Evolutionary conservation across 2,329 filamentous ascomycete species (phyloP).

Genomic region (Fusarium pininemorale): DNA sequence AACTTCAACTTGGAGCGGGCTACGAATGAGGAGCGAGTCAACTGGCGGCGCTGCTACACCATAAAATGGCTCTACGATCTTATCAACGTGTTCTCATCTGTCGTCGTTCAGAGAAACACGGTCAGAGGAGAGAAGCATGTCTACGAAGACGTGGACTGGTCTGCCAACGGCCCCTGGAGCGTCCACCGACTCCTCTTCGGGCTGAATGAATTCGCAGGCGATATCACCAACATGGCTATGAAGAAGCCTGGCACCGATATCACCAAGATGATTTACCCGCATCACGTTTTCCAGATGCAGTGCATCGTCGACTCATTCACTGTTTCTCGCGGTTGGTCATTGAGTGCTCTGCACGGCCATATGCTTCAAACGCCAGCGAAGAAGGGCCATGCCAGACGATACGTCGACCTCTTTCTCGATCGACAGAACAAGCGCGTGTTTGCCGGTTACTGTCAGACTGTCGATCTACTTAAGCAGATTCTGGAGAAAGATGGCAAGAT

Average conservation of each 20-base stretch:
- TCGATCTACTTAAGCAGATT: not conserved
- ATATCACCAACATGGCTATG: slow-evolving; percentile 56
- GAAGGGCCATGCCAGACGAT: slow-evolving; percentile 49
- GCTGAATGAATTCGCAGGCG: slow-evolving; percentile 56
- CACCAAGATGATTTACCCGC: slow-evolving; percentile 53
- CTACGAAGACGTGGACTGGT: not conserved
- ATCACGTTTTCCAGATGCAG: slow-evolving; percentile 60
- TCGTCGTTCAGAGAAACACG: not conserved
- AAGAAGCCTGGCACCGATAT: slow-evolving; percentile 53
- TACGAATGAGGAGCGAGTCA: slow-evolving; percentile 50
- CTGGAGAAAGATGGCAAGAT: not conserved
- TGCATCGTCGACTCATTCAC: slow-evolving; percentile 59
- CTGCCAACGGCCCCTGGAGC: not conserved
- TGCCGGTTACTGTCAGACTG: slow-evolving; percentile 7
- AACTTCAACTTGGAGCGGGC: slow-evolving; percentile 49
- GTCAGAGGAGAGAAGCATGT: not conserved
- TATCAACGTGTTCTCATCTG: slow-evolving; percentile 55
- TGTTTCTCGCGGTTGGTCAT: slow-evolving; percentile 55
- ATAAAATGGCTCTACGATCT: slow-evolving; percentile 64
- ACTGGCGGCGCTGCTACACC: slow-evolving; percentile 59
- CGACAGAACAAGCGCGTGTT: slow-evolving; percentile 42
- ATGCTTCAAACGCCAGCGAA: slow-evolving; percentile 47
- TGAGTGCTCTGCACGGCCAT: slow-evolving; percentile 47
- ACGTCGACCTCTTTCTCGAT: slow-evolving; percentile 56
- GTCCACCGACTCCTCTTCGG: slow-evolving; percentile 52